Base-by-base conservation (phyloP, 2,329 filamentous ascomycete genomes). In the Talaromyces sp. region DNA sequence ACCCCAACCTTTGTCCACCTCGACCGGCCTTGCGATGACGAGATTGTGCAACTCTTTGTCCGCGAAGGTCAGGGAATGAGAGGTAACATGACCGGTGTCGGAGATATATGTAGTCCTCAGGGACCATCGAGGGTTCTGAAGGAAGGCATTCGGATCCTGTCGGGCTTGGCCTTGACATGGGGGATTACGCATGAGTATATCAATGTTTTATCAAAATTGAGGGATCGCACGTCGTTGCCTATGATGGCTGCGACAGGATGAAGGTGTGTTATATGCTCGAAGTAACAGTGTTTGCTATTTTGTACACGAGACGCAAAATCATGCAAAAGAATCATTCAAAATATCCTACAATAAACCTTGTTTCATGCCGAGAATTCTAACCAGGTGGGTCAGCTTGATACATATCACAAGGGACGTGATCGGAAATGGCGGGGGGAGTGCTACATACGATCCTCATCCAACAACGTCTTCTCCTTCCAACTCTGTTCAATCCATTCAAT, bases 401-500 rank as follows among this genome's bases (percentile, higher is more conserved):
- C 7, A 31, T 31, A 6, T 31, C 27, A 6, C 27, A 31, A 31
- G 27, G 27, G 27, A 31, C 1, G 27, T 31, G 27, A 31, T 31
- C 3, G 22, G n/a, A 27, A 54, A 47, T 31, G 27, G 27, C 4
- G 35, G 8, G 41, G n/a, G 37, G 17, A 22, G 7, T 13, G 19
- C 17, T 27, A 64, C 65, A 58, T 62, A 80, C 80, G 78, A 71
- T 94, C 91, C 79, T 97, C 94, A 69, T 96, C 92, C 56, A 97
- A 75, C 67, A 90, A 73, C 0, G 92, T 96, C 68, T 83, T 84
- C 74, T 94, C 91, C 66, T 82, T 82, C 92, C 93, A 97, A 71
- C 91, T 91, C 61, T 90, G 87, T 60, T 89, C 84, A 0, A 97
- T 78, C 95, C 95, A 99, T 15, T 82, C 81, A 10, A 83, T 75